phyloP scores from a whole-genome alignment of 2,329 filamentous ascomycete genomes.

The Alternaria brassicicola region DNA sequence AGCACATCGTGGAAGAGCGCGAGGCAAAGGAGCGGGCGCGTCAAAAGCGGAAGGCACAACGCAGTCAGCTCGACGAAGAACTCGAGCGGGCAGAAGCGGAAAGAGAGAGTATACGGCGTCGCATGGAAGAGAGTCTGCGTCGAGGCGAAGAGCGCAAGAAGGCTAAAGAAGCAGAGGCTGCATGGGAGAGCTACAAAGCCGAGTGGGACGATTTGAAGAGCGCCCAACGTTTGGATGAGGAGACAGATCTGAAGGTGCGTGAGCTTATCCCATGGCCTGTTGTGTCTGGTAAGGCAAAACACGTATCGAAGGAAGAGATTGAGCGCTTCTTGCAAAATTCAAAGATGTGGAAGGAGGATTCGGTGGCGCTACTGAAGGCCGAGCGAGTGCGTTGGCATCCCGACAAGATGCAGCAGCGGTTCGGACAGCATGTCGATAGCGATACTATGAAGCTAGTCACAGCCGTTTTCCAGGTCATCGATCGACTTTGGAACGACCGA shows the following conservation, averaged over 20 bases:
- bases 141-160: conserved; percentile 68
- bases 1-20: conserved; percentile 79
- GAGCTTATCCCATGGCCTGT: conserved; percentile 74
- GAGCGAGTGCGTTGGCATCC: conserved; percentile 96
- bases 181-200: conserved; percentile 69
- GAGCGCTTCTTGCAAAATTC: conserved; percentile 71
- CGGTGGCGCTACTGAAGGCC: conserved; percentile 68
- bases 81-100: conserved; percentile 52
- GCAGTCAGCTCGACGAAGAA: conserved; percentile 49
- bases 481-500: conserved; percentile 74
- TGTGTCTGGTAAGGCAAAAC: conserved; percentile 61
- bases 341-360: conserved; percentile 48
- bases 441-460: conserved; percentile 80
- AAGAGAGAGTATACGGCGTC: conserved; percentile 58
- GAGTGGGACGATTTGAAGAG: conserved; percentile 66
- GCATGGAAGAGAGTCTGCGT: conserved; percentile 72
- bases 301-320: conserved; percentile 66
- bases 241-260: conserved; percentile 27
- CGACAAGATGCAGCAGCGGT: conserved; percentile 92
- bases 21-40: conserved; percentile 60
- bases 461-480: conserved; percentile 88
- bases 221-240: conserved; percentile 15
- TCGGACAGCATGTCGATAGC: conserved; percentile 73
- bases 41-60: conserved; percentile 54
- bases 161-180: conserved; percentile 60